Base-by-base conservation (phyloP, 163 green algal species). In the Trebouxiophyceae sp. region DNA sequence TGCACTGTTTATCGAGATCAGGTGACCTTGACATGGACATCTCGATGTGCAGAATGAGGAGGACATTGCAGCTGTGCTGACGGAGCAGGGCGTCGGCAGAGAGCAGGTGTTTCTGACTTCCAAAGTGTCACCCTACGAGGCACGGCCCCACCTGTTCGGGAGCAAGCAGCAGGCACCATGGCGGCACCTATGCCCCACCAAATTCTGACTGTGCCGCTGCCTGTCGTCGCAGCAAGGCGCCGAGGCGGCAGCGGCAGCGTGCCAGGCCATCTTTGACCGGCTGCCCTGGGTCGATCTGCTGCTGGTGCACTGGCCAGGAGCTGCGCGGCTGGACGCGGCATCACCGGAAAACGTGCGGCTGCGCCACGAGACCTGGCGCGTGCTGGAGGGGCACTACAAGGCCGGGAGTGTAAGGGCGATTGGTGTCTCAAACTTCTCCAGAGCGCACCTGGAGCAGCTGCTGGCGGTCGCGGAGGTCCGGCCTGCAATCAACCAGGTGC, bases 381-480 rank as follows among this genome's bases (percentile, higher is more conserved):
- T 74, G 27, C 61, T 86, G 39, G 79, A 86, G 60, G 24, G 65
- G 1, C 59, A 70, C n/a, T 70, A 77, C 7, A 46, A n/a, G 29
- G 5, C 24, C n/a, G 23, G 74, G 46, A 77, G 65, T 8, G 79
- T 83, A 44, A 70, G 74, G 12, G 78, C 87, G 8, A 91, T 95
- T 31, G 87, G 87, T 2, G 87, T 95, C 4, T 86, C 73, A 69
- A 95, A 95, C 64, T 95, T 80, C 45, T 66, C 74, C 34, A 59
- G 69, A 26, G 0, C 2, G 1, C 87, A 95, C 62, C 55, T 95
- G 50, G 5, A 66, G 47, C 60, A 95, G 71, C 75, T 95, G 45
- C 45, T 95, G 57, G 23, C 6, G 1, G 28, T 69, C 22, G 80
- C 81, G 2, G 47, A 61, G 24, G 67, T 90, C 4, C 57, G 45